Base-by-base conservation (phyloP, 805 yeast species). In the Ogataea salicorniae region DNA sequence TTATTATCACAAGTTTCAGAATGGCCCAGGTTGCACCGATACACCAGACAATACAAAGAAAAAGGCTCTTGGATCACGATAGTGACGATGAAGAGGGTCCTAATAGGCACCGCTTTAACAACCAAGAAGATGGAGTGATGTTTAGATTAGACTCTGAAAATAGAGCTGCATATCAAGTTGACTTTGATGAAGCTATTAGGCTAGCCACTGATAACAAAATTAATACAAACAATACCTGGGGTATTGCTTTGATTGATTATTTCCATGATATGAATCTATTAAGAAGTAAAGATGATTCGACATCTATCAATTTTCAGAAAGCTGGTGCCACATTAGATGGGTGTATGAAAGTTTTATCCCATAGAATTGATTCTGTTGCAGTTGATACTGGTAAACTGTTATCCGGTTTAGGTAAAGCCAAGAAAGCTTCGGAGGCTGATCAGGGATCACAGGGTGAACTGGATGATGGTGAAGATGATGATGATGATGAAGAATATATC, bases 391-490 rank as follows among this genome's bases (percentile, higher is more conserved):
- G 61, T 53, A 70, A 68, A 46, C 60, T 76, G 42, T 67, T 90
- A 34, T 84, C 87, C 64, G 95, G 96, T 4, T 67, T 87, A 47
- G 81, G 90, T 2, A 69, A 74, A 7, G 53, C 59, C 5, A 66
- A 56, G 5, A 62, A 60, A 5, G 52, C 51, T 15, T 52, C 48
- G 9, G 55, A 43, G 4, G 56, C 47, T 14, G 50, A 44, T 14
- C 54, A 40, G 33, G 48, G 43, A n/a, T 59, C 49, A 9, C 59
- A 53, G 0, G 60, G 56, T 6, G 61, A 62, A 2, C 61, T 54
- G 11, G 66, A 57, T 13, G 63, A 61, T 16, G 43, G 52, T 13
- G 51, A 45, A 6, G 63, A 63, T 41, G 61, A 50, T 1, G 47
- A 48, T 14, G 52, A 45, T 11, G 46, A 48, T 39, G 47, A 59